phyloP scores from a whole-genome alignment of 768 basidiomycete species.

The Leccinum disarticulatum region DNA sequence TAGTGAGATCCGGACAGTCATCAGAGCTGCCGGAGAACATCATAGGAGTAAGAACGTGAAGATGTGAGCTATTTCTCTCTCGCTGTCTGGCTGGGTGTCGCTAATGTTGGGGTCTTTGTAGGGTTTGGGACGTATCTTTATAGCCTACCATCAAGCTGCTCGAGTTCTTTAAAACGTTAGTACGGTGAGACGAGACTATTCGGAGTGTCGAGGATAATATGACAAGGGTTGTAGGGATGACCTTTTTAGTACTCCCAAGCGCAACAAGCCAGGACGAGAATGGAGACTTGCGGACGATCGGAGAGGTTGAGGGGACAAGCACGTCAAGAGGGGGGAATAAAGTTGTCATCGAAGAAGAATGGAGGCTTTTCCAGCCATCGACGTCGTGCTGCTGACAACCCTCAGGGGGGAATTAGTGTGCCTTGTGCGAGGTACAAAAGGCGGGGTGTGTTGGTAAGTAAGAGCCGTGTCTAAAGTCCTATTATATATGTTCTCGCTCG shows the following conservation, averaged over 20 bases:
- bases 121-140: too few relatives aligned
- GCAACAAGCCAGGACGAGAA: constrained; percentile 15
- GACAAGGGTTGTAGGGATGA: constrained; percentile 10
- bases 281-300: constrained; percentile 27
- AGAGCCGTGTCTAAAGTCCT: too few relatives aligned
- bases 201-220: not conserved
- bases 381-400: too few relatives aligned
- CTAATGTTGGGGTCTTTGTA: not conserved
- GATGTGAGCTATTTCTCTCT: constrained; percentile 29
- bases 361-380: too few relatives aligned
- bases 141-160: constrained; percentile 38
- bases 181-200: constrained; percentile 15
- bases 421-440: too few relatives aligned
- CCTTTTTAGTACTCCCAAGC: constrained; percentile 20
- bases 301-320: constrained; percentile 15
- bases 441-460: too few relatives aligned
- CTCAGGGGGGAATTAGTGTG: too few relatives aligned
- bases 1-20: constrained; percentile 38
- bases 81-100: not conserved
- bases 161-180: constrained; percentile 31
- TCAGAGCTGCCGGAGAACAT: constrained; percentile 18
- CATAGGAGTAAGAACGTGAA: constrained; percentile 20
- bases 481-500: too few relatives aligned
- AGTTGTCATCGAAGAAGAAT: too few relatives aligned
- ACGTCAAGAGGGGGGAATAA: too few relatives aligned